Conservation (phyloP, 768 basidiomycete genomes). For the Lentinula lateritia region DNA sequence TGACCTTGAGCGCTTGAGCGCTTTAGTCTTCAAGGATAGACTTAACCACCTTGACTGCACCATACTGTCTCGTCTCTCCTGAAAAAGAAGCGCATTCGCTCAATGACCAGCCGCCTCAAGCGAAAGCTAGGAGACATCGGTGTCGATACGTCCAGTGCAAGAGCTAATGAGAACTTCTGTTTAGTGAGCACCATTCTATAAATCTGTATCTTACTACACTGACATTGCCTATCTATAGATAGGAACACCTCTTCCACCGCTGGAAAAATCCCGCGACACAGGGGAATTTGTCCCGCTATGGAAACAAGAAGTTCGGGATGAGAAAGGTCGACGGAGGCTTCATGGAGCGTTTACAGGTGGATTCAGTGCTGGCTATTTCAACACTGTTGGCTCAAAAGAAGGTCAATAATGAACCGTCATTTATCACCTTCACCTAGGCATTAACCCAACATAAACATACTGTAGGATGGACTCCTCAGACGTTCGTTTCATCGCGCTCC, state of each 20-base stretch:
- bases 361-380: constrained; percentile 96
- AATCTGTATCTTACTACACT: background rate
- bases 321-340: constrained; percentile 86
- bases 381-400: constrained; percentile 94
- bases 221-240: constrained; percentile 45
- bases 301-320: constrained; percentile 97
- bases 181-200: constrained; percentile 41
- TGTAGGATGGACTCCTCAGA: constrained; percentile 92
- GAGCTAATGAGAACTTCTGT: constrained; percentile 81
- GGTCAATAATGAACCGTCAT: constrained; percentile 36
- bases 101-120: constrained; percentile 58
- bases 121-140: constrained; percentile 81
- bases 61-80: no score
- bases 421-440: background rate
- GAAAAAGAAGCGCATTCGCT: no score
- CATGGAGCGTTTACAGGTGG: constrained; percentile 99
- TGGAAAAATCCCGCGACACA: constrained; percentile 90
- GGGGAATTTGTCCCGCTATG: constrained; percentile 96
- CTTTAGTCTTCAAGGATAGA: no score
- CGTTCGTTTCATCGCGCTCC: constrained; percentile 84
- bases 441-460: constrained; percentile 4
- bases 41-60: no score
- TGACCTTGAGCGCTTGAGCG: no score
- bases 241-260: constrained; percentile 89
- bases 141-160: constrained; percentile 62